Evolutionary conservation across 2,329 filamentous ascomycete species (phyloP).

Genomic region (Chalara sp.): DNA sequence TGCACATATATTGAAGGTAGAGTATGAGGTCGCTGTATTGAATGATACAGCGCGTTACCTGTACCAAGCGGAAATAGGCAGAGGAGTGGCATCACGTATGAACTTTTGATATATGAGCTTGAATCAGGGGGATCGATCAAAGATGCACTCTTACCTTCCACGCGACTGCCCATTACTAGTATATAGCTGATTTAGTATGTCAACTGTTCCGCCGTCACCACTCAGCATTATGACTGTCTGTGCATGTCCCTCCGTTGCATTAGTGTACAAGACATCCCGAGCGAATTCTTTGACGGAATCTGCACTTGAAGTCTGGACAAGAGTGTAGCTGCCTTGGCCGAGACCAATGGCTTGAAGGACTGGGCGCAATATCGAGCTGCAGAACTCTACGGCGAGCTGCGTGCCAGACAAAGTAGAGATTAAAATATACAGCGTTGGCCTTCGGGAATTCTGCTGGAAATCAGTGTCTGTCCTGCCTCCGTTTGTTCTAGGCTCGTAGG

Average conservation of each 20-base stretch:
- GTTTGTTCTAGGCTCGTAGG: background rate
- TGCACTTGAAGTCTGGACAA: slow-evolving; percentile 57
- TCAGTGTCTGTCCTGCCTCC: background rate
- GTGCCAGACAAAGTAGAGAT: slow-evolving; percentile 63
- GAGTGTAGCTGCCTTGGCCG: slow-evolving; percentile 33
- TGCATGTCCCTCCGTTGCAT: slow-evolving; percentile 37
- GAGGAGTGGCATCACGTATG: slow-evolving; percentile 35
- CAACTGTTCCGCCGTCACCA: slow-evolving; percentile 81
- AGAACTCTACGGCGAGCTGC: slow-evolving; percentile 49
- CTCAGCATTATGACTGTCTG: slow-evolving; percentile 72
- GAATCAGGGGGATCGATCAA: slow-evolving; percentile 1
- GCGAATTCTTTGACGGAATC: slow-evolving; percentile 61
- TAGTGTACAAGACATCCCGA: slow-evolving; percentile 36
- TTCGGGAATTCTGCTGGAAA: background rate
- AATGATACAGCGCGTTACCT: slow-evolving; percentile 59
- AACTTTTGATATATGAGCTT: slow-evolving; percentile 5
- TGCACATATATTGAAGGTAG: slow-evolving; percentile 34
- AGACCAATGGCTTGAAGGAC: slow-evolving; percentile 43
- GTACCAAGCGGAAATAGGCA: slow-evolving; percentile 56
- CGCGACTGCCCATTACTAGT: background rate
- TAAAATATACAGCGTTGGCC: slow-evolving; percentile 42
- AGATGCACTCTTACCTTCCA: no score
- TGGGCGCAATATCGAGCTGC: slow-evolving; percentile 46
- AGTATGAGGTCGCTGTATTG: slow-evolving; percentile 41
- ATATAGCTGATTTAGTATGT: slow-evolving; percentile 69